Percentiles rank a stretch among this genome's conserved stretches.
Evolutionary conservation across 2,329 filamentous ascomycete genomes (phyloP).

Genomic region (Fusarium torulosum): DNA sequence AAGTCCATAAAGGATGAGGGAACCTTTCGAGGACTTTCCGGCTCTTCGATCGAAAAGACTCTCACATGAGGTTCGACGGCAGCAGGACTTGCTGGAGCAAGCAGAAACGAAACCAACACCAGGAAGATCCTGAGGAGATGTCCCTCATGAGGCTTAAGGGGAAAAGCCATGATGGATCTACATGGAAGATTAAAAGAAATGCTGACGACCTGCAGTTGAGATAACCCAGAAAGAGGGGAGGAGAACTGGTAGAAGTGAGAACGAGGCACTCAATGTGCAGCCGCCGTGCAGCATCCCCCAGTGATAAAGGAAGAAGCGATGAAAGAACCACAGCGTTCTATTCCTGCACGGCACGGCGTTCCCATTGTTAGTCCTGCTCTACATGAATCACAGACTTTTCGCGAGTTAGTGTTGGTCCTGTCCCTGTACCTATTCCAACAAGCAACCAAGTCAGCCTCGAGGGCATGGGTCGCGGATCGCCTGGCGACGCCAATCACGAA

Average conservation of each 20-base stretch:
- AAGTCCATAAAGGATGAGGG: constrained; percentile 17
- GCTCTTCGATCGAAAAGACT: constrained; percentile 31
- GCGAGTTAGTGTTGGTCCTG: constrained; percentile 37
- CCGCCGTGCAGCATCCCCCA: constrained; percentile 36
- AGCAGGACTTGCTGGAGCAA: constrained; percentile 29
- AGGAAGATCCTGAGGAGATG: constrained; percentile 36
- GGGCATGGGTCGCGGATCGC: constrained; percentile 37
- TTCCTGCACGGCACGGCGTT: constrained; percentile 13
- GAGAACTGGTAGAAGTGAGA: constrained; percentile 29
- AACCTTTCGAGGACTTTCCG: constrained; percentile 12
- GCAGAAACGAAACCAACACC: constrained; percentile 40
- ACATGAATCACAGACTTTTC: constrained; percentile 29
- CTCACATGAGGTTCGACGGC: constrained; percentile 35
- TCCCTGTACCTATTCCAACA: constrained; percentile 26
- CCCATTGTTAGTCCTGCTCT: constrained; percentile 34
- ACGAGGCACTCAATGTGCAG: constrained; percentile 31
- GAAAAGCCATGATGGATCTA: constrained; percentile 43
- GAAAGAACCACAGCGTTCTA: constrained; percentile 15
- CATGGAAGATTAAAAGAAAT: constrained; percentile 32
- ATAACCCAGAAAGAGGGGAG: constrained; percentile 10
- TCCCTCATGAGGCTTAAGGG: constrained; percentile 35
- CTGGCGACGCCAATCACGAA: constrained; percentile 44
- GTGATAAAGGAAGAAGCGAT: constrained; percentile 41
- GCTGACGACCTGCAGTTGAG: constrained; percentile 12
- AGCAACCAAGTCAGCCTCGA: constrained; percentile 39